phyloP scores from a whole-genome alignment of 768 basidiomycete genomes.

The Lentinula detonsa region DNA sequence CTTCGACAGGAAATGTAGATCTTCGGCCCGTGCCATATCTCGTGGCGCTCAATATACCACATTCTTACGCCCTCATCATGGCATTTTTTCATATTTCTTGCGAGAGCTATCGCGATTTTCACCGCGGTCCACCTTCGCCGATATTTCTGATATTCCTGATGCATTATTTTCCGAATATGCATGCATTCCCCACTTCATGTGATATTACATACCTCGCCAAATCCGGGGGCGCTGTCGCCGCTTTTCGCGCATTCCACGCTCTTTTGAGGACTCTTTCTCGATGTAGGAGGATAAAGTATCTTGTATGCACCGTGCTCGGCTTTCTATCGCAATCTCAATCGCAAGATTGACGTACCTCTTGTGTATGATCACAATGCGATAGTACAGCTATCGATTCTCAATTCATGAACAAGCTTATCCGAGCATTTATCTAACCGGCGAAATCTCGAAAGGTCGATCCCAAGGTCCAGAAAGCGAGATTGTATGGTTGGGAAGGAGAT shows the following conservation, averaged over 20 bases:
- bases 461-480: background rate
- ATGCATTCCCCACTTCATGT: background rate
- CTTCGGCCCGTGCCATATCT: background rate
- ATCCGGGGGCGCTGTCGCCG: background rate
- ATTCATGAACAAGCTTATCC: background rate
- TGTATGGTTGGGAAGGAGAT: background rate
- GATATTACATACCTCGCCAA: constrained; percentile 1
- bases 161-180: background rate
- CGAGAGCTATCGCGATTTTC: background rate
- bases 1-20: background rate
- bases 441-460: background rate
- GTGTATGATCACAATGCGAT: background rate
- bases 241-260: background rate
- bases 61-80: background rate
- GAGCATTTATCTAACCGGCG: constrained; percentile 1
- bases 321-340: background rate
- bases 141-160: background rate
- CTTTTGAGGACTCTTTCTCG: background rate
- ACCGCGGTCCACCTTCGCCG: background rate
- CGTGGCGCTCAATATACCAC: background rate
- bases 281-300: background rate
- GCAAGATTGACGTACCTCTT: background rate
- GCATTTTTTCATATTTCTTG: background rate
- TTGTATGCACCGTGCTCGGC: background rate
- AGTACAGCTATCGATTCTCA: background rate